Percentiles rank a stretch among this genome's conserved stretches.
Conservation (phyloP, 1,139 yeast species). For the Scheffersomyces illinoinensis region DNA sequence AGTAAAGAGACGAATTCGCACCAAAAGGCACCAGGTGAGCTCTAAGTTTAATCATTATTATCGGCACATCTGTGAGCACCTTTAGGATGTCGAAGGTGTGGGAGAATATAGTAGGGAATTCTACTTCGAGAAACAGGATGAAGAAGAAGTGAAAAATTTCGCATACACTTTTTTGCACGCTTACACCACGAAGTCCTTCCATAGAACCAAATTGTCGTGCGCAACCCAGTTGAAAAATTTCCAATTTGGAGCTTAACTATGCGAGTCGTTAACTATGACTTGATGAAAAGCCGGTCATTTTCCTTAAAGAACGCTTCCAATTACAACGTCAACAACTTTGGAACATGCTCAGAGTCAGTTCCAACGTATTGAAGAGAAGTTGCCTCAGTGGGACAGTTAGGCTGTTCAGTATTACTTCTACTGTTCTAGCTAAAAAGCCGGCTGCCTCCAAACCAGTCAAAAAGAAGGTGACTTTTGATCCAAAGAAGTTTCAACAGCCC, state of each 20-base stretch:
- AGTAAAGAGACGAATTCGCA: background rate
- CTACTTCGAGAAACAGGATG: background rate
- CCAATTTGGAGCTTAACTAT: background rate
- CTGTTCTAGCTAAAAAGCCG: background rate
- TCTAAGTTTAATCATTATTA: background rate
- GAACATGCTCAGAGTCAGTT: background rate
- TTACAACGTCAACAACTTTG: background rate
- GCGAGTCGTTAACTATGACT: background rate
- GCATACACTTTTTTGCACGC: background rate
- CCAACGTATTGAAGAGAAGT: background rate
- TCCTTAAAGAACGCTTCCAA: background rate
- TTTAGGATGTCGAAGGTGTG: background rate
- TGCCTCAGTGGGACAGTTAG: background rate
- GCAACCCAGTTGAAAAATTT: background rate
- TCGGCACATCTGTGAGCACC: background rate
- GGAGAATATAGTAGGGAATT: background rate
- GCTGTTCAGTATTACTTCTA: background rate
- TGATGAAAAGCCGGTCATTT: background rate
- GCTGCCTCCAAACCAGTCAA: conserved; percentile 1
- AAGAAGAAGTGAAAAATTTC: background rate
- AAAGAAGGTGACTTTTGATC: conserved; percentile 12
- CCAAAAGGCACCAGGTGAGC: background rate
- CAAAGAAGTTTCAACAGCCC: conserved; percentile 1
- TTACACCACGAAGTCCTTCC: background rate
- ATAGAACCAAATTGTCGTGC: background rate